phyloP scores from a whole-genome alignment of 2,329 filamentous ascomycete species.

The Verticillium tricorpus region DNA sequence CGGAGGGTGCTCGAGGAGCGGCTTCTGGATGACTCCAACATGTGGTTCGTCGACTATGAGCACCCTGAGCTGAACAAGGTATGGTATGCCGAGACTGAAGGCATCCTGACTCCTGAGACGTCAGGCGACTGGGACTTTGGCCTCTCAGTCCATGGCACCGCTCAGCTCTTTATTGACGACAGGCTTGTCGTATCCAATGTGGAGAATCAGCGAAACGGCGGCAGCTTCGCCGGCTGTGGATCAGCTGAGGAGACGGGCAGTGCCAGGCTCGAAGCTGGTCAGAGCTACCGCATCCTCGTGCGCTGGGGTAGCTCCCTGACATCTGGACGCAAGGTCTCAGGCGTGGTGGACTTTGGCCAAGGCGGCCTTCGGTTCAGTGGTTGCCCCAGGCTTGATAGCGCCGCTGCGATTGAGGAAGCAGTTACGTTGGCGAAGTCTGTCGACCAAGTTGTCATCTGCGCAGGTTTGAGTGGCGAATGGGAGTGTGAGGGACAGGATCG shows the following conservation, averaged over 20 bases:
- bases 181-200: slow-evolving; percentile 24
- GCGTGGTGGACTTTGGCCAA: background rate
- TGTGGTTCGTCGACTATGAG: slow-evolving; percentile 17
- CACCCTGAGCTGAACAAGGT: slow-evolving; percentile 13
- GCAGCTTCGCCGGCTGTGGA: slow-evolving; percentile 15
- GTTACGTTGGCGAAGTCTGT: slow-evolving; percentile 41
- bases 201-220: slow-evolving; percentile 20
- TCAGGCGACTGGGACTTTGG: slow-evolving; percentile 23
- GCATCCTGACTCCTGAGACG: slow-evolving; percentile 12
- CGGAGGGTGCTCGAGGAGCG: slow-evolving; percentile 13
- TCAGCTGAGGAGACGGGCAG: slow-evolving; percentile 28
- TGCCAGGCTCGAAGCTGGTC: slow-evolving; percentile 19
- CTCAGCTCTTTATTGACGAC: slow-evolving; percentile 24
- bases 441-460: slow-evolving; percentile 49
- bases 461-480: slow-evolving; percentile 48
- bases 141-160: slow-evolving; percentile 27
- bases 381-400: slow-evolving; percentile 2
- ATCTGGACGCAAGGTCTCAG: slow-evolving; percentile 9
- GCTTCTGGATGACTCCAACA: slow-evolving; percentile 12
- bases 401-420: slow-evolving; percentile 9
- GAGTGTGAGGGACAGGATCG: slow-evolving; percentile 1
- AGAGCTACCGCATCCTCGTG: slow-evolving; percentile 21
- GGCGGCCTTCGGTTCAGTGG: slow-evolving; percentile 6
- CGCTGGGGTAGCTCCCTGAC: slow-evolving; percentile 20
- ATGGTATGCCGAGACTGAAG: slow-evolving; percentile 16